Evolutionary conservation across 2,329 filamentous ascomycete species (phyloP).

Genomic region (Ophiostoma ips): DNA sequence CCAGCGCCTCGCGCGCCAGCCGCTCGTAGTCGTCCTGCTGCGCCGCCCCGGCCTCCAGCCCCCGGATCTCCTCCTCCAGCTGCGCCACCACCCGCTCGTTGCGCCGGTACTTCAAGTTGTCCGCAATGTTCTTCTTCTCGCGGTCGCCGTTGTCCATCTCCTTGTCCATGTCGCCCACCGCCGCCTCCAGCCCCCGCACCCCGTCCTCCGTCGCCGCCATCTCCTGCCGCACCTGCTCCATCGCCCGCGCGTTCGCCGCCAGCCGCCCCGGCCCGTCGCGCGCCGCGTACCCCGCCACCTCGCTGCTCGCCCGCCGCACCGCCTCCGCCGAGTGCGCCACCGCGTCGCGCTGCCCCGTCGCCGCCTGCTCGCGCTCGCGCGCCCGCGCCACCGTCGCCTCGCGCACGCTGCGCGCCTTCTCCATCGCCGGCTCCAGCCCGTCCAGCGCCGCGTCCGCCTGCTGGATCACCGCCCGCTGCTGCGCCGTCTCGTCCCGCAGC

Average conservation of each 20-base stretch:
- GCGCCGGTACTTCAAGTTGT: conserved; percentile 79
- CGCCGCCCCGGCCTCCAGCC: conserved; percentile 66
- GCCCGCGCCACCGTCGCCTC: conserved; percentile 64
- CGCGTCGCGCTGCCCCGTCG: conserved; percentile 56
- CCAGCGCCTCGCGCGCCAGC: conserved; percentile 54
- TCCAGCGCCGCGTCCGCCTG: conserved; percentile 60
- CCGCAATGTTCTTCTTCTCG: conserved; percentile 72
- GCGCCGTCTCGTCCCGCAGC: conserved; percentile 50
- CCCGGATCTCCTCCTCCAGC: conserved; percentile 54
- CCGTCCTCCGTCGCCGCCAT: conserved; percentile 54
- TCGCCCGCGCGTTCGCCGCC: conserved; percentile 52
- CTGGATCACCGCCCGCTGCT: conserved; percentile 57
- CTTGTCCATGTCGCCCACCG: conserved; percentile 64
- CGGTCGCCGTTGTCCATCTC: conserved; percentile 67
- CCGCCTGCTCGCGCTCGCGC: conserved; percentile 55
- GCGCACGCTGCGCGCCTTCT: conserved; percentile 59
- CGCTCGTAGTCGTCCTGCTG: conserved; percentile 68
- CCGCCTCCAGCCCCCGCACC: conserved; percentile 49
- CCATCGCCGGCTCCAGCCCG: conserved; percentile 58
- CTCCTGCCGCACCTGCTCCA: conserved; percentile 51
- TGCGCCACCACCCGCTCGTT: conserved; percentile 53
- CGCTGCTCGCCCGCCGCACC: conserved; percentile 58
- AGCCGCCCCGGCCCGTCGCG: conserved; percentile 62
- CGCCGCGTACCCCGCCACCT: conserved; percentile 69
- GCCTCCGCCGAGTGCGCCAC: conserved; percentile 64